Conservation (phyloP, 1,139 yeast genomes). For the Suhomyces coccinellae region DNA sequence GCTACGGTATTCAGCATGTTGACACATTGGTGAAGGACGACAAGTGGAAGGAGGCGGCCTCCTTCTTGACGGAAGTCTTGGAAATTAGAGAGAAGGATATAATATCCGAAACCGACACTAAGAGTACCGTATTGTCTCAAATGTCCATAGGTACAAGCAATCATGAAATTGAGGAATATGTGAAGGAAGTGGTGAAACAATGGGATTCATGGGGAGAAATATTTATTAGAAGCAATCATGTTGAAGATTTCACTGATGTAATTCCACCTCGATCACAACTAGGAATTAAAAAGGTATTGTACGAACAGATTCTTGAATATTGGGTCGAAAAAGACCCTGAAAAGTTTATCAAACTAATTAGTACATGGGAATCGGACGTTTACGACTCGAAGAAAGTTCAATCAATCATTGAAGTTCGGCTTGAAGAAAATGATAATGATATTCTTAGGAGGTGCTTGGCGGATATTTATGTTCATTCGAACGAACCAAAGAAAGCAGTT, state of each 20-base stretch:
- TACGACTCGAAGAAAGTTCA: slow-evolving; percentile 52
- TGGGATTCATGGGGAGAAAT: slow-evolving; percentile 71
- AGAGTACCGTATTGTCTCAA: slow-evolving; percentile 25
- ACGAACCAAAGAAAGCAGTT: slow-evolving; percentile 64
- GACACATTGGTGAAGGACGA: slow-evolving; percentile 47
- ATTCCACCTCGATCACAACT: slow-evolving; percentile 45
- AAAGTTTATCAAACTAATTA: slow-evolving; percentile 42
- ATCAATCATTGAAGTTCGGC: slow-evolving; percentile 45
- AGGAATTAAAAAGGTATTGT: slow-evolving; percentile 38
- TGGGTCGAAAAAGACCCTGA: slow-evolving; percentile 42
- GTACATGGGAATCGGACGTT: slow-evolving; percentile 59
- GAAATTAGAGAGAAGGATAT: slow-evolving; percentile 6
- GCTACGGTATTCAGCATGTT: slow-evolving; percentile 64
- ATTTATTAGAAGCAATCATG: slow-evolving; percentile 52
- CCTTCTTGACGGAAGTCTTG: slow-evolving; percentile 47
- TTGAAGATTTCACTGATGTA: slow-evolving; percentile 47
- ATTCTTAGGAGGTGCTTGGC: slow-evolving; percentile 53
- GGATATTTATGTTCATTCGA: slow-evolving; percentile 54
- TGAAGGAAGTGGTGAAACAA: slow-evolving; percentile 41
- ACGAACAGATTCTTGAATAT: slow-evolving; percentile 52
- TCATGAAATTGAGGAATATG: slow-evolving; percentile 31
- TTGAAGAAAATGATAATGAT: slow-evolving; percentile 17
- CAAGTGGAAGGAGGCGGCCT: slow-evolving; percentile 58
- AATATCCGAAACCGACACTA: slow-evolving; percentile 23
- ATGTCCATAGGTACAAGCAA: slow-evolving; percentile 12